Evolutionary conservation across 495 filamentous ascomycete species (phyloP), one percentile per base, ranked within the genome.

Genomic region (Tricharina praecox): DNA sequence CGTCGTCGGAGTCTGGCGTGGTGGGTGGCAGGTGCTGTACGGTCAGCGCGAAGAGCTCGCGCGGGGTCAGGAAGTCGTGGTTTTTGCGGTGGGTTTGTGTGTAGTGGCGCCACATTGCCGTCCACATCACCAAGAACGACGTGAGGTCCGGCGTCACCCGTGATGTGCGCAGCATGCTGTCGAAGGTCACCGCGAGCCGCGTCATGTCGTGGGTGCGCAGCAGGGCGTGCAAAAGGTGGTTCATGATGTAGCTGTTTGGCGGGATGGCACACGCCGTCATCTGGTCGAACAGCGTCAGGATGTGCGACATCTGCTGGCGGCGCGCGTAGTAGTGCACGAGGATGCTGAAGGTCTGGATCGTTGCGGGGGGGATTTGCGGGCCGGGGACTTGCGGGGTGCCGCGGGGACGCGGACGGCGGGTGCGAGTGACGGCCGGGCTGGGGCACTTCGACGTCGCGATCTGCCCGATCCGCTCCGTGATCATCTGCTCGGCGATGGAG

Each of bases 291-390:
- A 76, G 49, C 21, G 67, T 56, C 16, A 68, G 58, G 32, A 70
- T 65, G 54, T 68, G 63, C 11, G 66, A 66, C 32, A 70, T 66
- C 23, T 67, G 67, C 20, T 68, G 61, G 33, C 71, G 66, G 20
- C 71, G 70, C 9, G 67, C 67, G 36, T 74, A 76, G 52, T 77
- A 66, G 3, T 71, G 64, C 34, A 78, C 67, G 20, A 79, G 67
- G 37, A 78, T 67, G 1, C 70, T 77, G 51, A 79, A 78, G 0
- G 75, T 79, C 46, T 79, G 75, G 38, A 77, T 70, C 19, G 63
- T 77, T 11, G 73, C 75, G 1, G 69, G 62, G 0, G 73, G 66
- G 13, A 34, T n/a, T n/a, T n/a, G n/a, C n/a, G n/a, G n/a, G n/a
- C n/a, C n/a, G n/a, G n/a, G n/a, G n/a, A n/a, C n/a, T n/a, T n/a